Base-by-base conservation (phyloP, 1,284 basidiomycete genomes). In the Boletus holoroseus region DNA sequence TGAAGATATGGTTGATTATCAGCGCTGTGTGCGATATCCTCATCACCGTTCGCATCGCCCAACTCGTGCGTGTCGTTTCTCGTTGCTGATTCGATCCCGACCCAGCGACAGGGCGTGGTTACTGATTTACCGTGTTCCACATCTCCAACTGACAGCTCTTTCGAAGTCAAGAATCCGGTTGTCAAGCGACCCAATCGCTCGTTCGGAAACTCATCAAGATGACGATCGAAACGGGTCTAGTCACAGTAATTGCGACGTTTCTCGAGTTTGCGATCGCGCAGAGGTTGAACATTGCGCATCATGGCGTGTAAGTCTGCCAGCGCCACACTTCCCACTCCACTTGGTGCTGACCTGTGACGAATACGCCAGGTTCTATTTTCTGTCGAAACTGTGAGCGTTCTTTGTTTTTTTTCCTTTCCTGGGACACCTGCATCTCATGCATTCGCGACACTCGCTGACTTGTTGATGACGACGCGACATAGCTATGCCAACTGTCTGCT, bases 221-320 rank as follows among this genome's bases (percentile, higher is more conserved):
- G 24, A 52, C 54, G 16, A 56, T 55, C 49, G 54, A 55, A 42
- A 55, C 54, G 5, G 54, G 54, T 8, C 16, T 56, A 4, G 49
- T 43, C 16, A 55, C 54, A 5, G 54, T 55, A 13, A 28, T 55
- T 1, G 54, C 41, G 7, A 51, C 49, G 7, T 8, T 55, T 15
- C 46, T 55, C 16, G 54, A 55, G 39, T 56, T 55, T 36, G 18
- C 24, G 24, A 39, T 56, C 15, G 54, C 54, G 9, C 47, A 35
- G 16, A 38, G 15, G 34, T 28, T 40, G 24, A 37, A 39, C 4
- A 50, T 55, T 7, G 45, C 49, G 11, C 54, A 55, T 45, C 47
- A 55, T 27, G 32, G 24, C 11, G 50, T 55, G 45, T 30, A 47
- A 47, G 45, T 41, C 27, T 18, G 15, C 37, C 13, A 22, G 7